Conservation (phyloP, 2,329 filamentous ascomycete genomes). For the Esteya vermicola region DNA sequence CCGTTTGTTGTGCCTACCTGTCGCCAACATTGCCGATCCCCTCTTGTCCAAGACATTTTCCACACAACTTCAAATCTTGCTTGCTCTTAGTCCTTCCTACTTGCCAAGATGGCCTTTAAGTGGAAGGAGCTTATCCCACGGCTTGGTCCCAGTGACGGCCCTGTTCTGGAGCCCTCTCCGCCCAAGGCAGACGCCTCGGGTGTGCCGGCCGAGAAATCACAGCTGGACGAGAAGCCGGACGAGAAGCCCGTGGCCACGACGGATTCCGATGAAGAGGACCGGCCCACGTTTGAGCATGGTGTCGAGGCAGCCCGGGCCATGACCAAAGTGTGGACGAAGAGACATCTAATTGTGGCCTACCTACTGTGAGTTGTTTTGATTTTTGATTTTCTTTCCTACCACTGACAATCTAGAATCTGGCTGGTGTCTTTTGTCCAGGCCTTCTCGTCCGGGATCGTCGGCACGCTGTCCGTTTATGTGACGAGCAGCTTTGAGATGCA, state of each 20-base stretch:
- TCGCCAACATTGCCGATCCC: too few species aligned
- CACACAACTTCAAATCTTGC: too few species aligned
- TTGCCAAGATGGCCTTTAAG: too few species aligned
- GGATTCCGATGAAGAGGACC: constrained; percentile 12
- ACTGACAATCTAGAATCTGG: constrained; percentile 6
- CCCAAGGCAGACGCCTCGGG: neutral
- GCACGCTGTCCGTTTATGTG: constrained; percentile 19
- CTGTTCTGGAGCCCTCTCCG: too few species aligned
- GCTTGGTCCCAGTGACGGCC: too few species aligned
- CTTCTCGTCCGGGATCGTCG: constrained; percentile 20
- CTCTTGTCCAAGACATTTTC: too few species aligned
- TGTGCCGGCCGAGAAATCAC: too few species aligned
- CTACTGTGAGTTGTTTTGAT: neutral
- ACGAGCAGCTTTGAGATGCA: constrained; percentile 8
- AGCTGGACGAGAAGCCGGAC: neutral
- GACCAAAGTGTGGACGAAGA: constrained; percentile 25
- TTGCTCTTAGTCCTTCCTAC: too few species aligned
- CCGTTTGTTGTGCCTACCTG: too few species aligned
- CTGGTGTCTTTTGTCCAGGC: constrained; percentile 14
- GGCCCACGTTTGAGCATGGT: constrained; percentile 22
- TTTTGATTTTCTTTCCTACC: neutral
- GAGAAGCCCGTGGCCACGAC: constrained; percentile 15
- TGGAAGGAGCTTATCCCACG: too few species aligned
- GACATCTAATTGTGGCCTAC: neutral
- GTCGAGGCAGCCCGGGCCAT: constrained; percentile 30